phyloP scores from a whole-genome alignment of 164 flowering plant species.

The Houttuynia cordata region DNA sequence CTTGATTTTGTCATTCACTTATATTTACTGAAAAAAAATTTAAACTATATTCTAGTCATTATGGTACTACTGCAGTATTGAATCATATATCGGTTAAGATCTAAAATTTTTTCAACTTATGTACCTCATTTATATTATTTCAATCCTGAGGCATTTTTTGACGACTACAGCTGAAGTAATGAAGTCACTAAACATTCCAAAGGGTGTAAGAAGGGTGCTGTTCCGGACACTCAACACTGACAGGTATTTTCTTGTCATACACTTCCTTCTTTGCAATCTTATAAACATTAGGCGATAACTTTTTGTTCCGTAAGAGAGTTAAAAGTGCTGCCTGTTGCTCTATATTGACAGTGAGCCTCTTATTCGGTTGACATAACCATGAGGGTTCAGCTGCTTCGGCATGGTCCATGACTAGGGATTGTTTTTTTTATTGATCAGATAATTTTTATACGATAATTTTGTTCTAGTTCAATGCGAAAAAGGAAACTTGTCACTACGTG shows the following conservation, averaged over 20 bases:
- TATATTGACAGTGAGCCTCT: not conserved
- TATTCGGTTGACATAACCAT: not conserved
- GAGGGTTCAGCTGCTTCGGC: no score
- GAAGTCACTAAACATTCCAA: slow-evolving; percentile 64
- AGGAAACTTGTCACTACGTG: no score
- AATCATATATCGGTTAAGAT: not conserved
- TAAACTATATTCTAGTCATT: no score
- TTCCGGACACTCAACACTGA: slow-evolving; percentile 81
- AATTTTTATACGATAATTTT: no score
- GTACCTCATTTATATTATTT: not conserved
- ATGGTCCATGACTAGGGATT: no score
- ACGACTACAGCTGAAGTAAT: slow-evolving; percentile 44
- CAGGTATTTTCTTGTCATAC: slow-evolving; percentile 27
- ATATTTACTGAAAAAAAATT: no score
- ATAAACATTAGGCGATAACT: not conserved
- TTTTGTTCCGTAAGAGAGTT: no score
- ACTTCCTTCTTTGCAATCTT: not conserved
- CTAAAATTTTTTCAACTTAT: not conserved
- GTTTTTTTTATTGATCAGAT: no score
- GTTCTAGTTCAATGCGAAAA: no score
- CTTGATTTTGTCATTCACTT: no score
- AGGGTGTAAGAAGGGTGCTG: slow-evolving; percentile 62
- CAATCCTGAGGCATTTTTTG: not conserved
- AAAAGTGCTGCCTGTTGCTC: not conserved
- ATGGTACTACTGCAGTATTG: not conserved